These are phyloP conservation scores for Melastoma malabathricum DNA, from an alignment of 345 rosid genomes.

Conservation along the genomic window DNA sequence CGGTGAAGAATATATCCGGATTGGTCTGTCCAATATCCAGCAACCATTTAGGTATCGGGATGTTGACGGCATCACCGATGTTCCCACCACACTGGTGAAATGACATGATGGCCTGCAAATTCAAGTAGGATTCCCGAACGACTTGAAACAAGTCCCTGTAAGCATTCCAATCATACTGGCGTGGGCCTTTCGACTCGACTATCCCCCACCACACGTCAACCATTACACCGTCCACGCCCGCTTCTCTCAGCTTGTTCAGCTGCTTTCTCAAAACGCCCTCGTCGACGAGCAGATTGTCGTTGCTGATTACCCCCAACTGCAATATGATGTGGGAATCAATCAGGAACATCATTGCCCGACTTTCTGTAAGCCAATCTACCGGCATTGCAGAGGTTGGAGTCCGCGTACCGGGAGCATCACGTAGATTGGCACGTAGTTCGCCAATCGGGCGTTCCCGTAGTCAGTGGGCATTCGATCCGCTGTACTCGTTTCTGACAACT, in stretches of 20 bases:
- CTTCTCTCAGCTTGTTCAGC: conserved; percentile 49
- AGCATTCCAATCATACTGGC: conserved; percentile 59
- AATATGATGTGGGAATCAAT: not conserved
- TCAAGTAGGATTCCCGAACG: conserved; percentile 32
- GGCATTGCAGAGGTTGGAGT: not conserved
- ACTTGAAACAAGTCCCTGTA: conserved; percentile 52
- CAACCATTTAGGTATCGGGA: conserved; percentile 70
- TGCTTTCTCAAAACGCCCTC: conserved; percentile 27
- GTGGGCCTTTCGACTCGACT: conserved; percentile 47
- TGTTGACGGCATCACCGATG: conserved; percentile 57
- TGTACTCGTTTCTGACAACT: too few species aligned
- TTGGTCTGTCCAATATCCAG: conserved; percentile 35
- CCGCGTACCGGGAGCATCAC: conserved; percentile 83
- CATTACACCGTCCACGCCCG: conserved; percentile 73
- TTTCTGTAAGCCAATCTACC: not conserved
- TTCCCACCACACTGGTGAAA: conserved; percentile 89
- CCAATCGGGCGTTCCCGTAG: conserved; percentile 8
- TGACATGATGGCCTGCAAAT: conserved; percentile 73
- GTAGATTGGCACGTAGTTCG: conserved; percentile 61
- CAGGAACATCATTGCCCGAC: not conserved
- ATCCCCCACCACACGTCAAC: conserved; percentile 87
- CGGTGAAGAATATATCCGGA: conserved; percentile 62
- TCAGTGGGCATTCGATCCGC: too few species aligned
- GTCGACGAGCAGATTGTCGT: conserved; percentile 37
- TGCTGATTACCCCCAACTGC: conserved; percentile 53